phyloP scores from a whole-genome alignment of 169 alveolate genomes.

The Plasmodium gallinaceum region DNA sequence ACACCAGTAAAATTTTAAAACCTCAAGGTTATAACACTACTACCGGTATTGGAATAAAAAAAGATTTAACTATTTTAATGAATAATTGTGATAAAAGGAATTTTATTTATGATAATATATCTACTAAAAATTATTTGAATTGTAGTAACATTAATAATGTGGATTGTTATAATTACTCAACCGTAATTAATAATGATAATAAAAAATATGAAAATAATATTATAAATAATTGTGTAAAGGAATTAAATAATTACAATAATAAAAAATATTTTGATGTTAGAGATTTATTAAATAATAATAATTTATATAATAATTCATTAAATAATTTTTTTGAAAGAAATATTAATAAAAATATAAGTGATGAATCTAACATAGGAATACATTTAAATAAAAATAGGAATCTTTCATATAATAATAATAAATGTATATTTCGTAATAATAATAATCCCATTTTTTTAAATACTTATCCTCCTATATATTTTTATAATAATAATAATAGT shows the following conservation, averaged over 20 bases:
- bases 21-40: constrained; percentile 8
- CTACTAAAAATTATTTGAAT: constrained; percentile 38
- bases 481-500: constrained; percentile 24
- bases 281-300: constrained; percentile 1
- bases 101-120: constrained; percentile 7
- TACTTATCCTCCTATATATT: neutral
- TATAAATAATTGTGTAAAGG: neutral
- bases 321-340: constrained; percentile 4
- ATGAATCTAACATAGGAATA: neutral
- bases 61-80: constrained; percentile 1
- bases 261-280: neutral
- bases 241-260: neutral
- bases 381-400: constrained; percentile 8
- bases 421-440: neutral
- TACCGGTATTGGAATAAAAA: neutral
- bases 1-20: neutral
- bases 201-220: neutral
- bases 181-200: neutral
- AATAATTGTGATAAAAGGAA: constrained; percentile 15
- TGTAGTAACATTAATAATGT: constrained; percentile 8
- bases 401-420: constrained; percentile 36
- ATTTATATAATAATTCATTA: constrained; percentile 7
- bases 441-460: neutral
- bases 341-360: constrained; percentile 10
- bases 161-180: neutral